phyloP scores from a whole-genome alignment of 2,329 filamentous ascomycete species.

The Curvularia eragrostidis region DNA sequence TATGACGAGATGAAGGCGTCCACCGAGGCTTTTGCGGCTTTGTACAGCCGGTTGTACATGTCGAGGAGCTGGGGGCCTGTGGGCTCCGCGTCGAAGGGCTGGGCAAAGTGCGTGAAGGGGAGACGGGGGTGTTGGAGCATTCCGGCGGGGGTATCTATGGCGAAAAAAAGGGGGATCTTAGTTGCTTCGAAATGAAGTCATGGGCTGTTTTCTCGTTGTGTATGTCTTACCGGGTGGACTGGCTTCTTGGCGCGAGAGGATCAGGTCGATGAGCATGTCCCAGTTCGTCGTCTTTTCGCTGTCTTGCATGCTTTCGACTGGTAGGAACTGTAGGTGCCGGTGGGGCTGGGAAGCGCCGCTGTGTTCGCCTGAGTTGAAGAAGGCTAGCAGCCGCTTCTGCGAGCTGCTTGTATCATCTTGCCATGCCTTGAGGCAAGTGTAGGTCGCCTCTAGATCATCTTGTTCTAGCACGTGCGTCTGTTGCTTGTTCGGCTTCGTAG shows the following conservation, averaged over 20 bases:
- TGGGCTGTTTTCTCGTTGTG: not conserved
- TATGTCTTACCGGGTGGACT: slow-evolving; percentile 10
- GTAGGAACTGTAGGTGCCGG: slow-evolving; percentile 74
- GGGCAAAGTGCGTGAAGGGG: slow-evolving; percentile 60
- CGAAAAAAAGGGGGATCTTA: slow-evolving; percentile 5
- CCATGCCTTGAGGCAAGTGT: slow-evolving; percentile 68
- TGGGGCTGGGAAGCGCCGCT: slow-evolving; percentile 77
- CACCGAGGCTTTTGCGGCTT: slow-evolving; percentile 42
- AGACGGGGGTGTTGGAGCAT: slow-evolving; percentile 39
- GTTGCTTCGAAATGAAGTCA: slow-evolving; percentile 3
- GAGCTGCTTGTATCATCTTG: slow-evolving; percentile 32
- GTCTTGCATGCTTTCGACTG: slow-evolving; percentile 67
- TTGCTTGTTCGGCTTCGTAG: slow-evolving; percentile 67
- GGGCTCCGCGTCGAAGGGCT: slow-evolving; percentile 51
- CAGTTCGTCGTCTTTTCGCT: slow-evolving; percentile 50
- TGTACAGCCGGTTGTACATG: slow-evolving; percentile 46
- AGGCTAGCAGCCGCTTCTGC: slow-evolving; percentile 62
- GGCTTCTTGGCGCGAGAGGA: slow-evolving; percentile 30
- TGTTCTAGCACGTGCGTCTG: slow-evolving; percentile 69
- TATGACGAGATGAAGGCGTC: slow-evolving; percentile 53
- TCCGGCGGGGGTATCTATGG: slow-evolving; percentile 11
- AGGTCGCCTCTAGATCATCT: slow-evolving; percentile 66
- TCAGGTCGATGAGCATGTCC: slow-evolving; percentile 58
- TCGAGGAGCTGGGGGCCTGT: slow-evolving; percentile 44
- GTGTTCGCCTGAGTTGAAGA: slow-evolving; percentile 73